Conservation (phyloP, 257 asterid genomes). For the Perilla frutescens region DNA sequence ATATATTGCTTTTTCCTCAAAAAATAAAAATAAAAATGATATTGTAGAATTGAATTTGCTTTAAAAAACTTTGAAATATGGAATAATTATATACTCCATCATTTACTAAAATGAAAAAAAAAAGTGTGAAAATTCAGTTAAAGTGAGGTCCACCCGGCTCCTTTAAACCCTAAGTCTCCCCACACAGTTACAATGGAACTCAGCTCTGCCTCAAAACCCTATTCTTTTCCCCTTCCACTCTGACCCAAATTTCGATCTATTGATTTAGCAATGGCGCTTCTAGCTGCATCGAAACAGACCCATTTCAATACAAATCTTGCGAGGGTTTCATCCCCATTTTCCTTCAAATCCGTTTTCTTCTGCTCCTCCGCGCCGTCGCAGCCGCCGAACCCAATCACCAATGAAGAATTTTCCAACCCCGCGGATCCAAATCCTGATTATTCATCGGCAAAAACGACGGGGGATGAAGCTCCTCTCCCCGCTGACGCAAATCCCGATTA, state of each 20-base stretch:
- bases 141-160: not conserved
- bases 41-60: too few relatives aligned
- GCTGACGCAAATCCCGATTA: conserved; percentile 1
- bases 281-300: conserved; percentile 47
- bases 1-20: too few relatives aligned
- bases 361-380: conserved; percentile 47
- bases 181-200: not conserved
- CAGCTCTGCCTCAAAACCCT: conserved; percentile 34
- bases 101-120: not conserved
- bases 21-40: too few relatives aligned
- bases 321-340: conserved; percentile 47
- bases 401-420: conserved; percentile 30
- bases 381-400: conserved; percentile 28
- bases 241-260: conserved; percentile 15
- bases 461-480: not conserved
- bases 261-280: conserved; percentile 46
- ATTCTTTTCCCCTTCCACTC: not conserved
- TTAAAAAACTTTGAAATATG: too few relatives aligned
- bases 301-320: conserved; percentile 42
- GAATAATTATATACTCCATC: too few relatives aligned
- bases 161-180: conserved; percentile 23
- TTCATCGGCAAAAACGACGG: not conserved
- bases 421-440: conserved; percentile 34
- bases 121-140: not conserved
- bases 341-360: conserved; percentile 49